Evolutionary conservation across 1,284 basidiomycete species (phyloP).

Genomic region (Apiotrichum mycotoxinovorans): DNA sequence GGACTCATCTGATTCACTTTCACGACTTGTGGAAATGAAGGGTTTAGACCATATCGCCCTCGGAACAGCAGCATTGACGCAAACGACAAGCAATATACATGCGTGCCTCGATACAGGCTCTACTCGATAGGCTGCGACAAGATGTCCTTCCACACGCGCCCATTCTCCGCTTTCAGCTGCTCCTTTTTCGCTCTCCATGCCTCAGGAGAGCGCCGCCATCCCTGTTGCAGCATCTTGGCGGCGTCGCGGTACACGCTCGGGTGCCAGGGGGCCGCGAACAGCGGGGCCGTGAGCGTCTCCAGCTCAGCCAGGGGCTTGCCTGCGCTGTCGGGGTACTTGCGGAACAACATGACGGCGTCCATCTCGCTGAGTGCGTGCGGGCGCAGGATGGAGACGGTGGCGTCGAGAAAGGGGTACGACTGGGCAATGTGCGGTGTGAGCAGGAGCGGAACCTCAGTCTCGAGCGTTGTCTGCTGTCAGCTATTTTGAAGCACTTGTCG

Average conservation of each 20-base stretch:
- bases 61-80: too few relatives aligned
- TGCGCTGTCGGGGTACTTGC: not conserved
- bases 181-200: not conserved
- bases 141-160: not conserved
- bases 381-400: not conserved
- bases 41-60: too few relatives aligned
- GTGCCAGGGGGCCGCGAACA: not conserved
- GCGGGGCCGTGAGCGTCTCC: not conserved
- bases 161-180: not conserved
- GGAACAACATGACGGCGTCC: conserved; percentile 1
- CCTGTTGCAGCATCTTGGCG: not conserved
- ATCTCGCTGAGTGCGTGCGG: conserved; percentile 4
- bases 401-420: conserved; percentile 1
- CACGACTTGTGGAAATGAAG: too few relatives aligned
- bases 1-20: too few relatives aligned
- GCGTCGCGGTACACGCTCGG: not conserved
- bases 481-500: not conserved
- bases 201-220: not conserved
- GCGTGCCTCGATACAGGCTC: not conserved
- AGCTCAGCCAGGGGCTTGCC: not conserved
- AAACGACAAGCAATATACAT: too few relatives aligned
- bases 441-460: conserved; percentile 4
- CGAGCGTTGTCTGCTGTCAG: not conserved
- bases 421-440: not conserved
- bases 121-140: not conserved